Percentiles rank a stretch among this genome's conserved stretches.
Evolutionary conservation across 306 rosid genomes (phyloP).

Genomic region (Pterocarpus santalinus): DNA sequence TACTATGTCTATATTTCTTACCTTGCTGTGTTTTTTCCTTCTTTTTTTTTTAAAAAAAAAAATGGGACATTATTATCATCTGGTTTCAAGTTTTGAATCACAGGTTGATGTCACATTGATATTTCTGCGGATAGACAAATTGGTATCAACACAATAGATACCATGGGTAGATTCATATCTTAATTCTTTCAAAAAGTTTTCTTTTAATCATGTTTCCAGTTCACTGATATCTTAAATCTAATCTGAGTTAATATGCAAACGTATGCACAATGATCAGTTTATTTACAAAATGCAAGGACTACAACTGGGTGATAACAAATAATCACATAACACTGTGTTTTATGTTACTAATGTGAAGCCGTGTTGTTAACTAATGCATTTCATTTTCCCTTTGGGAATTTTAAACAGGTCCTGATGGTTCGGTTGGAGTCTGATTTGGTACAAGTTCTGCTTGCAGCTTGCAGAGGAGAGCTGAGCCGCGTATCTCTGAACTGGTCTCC

Average conservation of each 20-base stretch:
- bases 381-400: conserved; percentile 34
- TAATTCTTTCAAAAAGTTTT: too few species aligned
- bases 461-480: conserved; percentile 84
- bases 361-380: not conserved
- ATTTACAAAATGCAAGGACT: not conserved
- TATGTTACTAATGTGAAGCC: conserved; percentile 32
- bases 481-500: conserved; percentile 87
- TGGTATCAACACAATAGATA: too few species aligned
- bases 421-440: conserved; percentile 91
- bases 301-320: conserved; percentile 1
- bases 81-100: not conserved
- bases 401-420: conserved; percentile 85
- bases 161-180: too few species aligned
- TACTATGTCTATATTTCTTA: not conserved
- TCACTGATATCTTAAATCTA: conserved; percentile 5
- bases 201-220: not conserved
- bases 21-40: not conserved
- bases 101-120: too few species aligned
- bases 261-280: not conserved
- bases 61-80: not conserved
- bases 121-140: too few species aligned
- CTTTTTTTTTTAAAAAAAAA: not conserved
- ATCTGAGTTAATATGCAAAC: not conserved
- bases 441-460: conserved; percentile 91
- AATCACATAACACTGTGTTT: conserved; percentile 13